Evolutionary conservation across 371 early-diverging fungal genomes (phyloP).

Genomic region (Rhizomucor miehei): DNA sequence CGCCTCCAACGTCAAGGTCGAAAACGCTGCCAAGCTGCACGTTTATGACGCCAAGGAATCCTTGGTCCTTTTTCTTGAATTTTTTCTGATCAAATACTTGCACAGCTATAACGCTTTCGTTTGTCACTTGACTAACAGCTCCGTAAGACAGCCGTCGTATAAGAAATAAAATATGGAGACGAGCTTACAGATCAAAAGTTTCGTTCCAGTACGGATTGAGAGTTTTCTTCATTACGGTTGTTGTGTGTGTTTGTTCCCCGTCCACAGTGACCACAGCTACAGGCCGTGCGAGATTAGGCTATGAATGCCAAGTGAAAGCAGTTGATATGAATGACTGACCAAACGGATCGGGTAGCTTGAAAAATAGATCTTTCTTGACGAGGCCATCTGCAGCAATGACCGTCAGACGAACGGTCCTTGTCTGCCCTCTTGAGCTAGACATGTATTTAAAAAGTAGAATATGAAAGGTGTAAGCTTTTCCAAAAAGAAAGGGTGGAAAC

Average conservation of each 20-base stretch:
- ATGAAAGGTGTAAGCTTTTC: no score
- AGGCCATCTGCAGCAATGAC: constrained; percentile 93
- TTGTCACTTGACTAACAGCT: constrained; percentile 60
- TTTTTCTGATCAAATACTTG: constrained; percentile 97
- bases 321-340: constrained; percentile 48
- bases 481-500: no score
- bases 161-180: background rate
- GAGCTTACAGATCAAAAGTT: constrained; percentile 59
- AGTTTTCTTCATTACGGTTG: constrained; percentile 72
- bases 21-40: constrained; percentile 79
- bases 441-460: no score
- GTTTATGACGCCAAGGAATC: constrained; percentile 92
- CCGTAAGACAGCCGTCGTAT: no score
- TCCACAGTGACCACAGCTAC: constrained; percentile 90
- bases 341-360: constrained; percentile 48
- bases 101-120: constrained; percentile 79
- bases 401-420: constrained; percentile 40
- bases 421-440: constrained; percentile 5
- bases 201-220: constrained; percentile 84
- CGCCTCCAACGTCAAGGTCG: constrained; percentile 66
- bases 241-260: constrained; percentile 80
- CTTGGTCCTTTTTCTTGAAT: constrained; percentile 92
- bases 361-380: constrained; percentile 85
- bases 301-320: background rate
- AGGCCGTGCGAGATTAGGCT: constrained; percentile 10